Evolutionary conservation across 768 basidiomycete species (phyloP), one percentile per base, ranked within the genome.

Genomic region (Russula sp.): DNA sequence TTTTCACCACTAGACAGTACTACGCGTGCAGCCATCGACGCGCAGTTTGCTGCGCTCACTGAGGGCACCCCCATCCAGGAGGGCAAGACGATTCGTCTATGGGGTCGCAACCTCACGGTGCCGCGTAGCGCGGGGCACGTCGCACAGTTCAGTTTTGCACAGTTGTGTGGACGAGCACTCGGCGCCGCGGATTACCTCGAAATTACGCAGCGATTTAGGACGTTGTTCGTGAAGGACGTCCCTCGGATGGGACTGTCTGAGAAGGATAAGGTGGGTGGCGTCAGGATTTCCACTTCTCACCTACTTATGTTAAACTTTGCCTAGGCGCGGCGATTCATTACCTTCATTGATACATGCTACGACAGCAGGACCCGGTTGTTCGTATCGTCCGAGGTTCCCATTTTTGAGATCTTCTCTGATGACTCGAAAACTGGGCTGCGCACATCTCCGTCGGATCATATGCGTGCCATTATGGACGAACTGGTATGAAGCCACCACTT

Each of bases 151-250:
- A 80, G 79, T 14, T 99, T 99, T 73, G 72, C 83, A 5, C 86
- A 95, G 63, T 79, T 99, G 20, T 99, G 97, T 71, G 92, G 90
- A 0, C 83, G 84, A 69, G 92, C 95, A 1, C 77, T 97, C 71
- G 92, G 92, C 71, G 96, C 97, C 26, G 94, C 94, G 1, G 97
- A 99, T 75, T 99, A 98, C 75, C 73, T 99, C 44, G 94, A 98
- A 77, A 84, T 99, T 61, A 96, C 95, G 4, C 86, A 86, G 71
- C 85, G 80, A 34, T 99, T 97, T 73, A 81, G 83, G 32, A 96
- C 94, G 16, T 79, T 99, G 18, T 98, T 99, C 72, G 77, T 99
- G 38, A 77, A 86, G 49, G 88, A 92, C 71, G 85, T 98, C 34
- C 92, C 90, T 52, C 90, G 91, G 79, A 87, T 99, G 87, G 90